Percentiles rank a stretch among this genome's conserved stretches.
Conservation (phyloP, 1,139 yeast species). For the Yamadazyma aaseri region DNA sequence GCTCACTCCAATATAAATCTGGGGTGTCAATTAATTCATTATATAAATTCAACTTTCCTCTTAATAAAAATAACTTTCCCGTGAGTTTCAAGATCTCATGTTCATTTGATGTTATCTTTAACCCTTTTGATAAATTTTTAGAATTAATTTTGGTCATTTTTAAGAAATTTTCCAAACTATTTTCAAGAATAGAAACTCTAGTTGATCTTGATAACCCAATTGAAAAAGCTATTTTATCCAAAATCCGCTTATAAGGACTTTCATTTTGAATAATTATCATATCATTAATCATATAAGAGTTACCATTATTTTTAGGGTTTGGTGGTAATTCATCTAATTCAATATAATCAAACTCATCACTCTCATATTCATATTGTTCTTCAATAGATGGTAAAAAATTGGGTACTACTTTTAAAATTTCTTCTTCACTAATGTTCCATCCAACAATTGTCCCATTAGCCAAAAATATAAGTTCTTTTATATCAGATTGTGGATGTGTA, state of each 20-base stretch:
- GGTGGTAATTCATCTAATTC: slow-evolving; percentile 39
- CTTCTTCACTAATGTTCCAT: slow-evolving; percentile 70
- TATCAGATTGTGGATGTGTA: slow-evolving; percentile 1
- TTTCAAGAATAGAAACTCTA: slow-evolving; percentile 75
- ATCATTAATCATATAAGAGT: slow-evolving; percentile 62
- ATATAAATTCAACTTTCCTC: slow-evolving; percentile 81
- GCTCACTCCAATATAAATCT: slow-evolving; percentile 90
- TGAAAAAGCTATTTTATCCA: slow-evolving; percentile 87
- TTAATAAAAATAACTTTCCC: slow-evolving; percentile 67
- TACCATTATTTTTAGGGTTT: slow-evolving; percentile 27
- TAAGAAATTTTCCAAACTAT: slow-evolving; percentile 66
- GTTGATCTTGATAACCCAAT: slow-evolving; percentile 87
- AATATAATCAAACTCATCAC: slow-evolving; percentile 87
- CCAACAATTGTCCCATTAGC: slow-evolving; percentile 77
- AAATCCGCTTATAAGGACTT: slow-evolving; percentile 43
- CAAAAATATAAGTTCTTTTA: slow-evolving; percentile 56
- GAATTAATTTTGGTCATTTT: slow-evolving; percentile 62
- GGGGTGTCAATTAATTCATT: slow-evolving; percentile 93
- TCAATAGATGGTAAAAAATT: slow-evolving; percentile 28
- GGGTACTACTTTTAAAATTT: slow-evolving; percentile 50
- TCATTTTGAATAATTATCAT: slow-evolving; percentile 60
- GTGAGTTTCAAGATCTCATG: slow-evolving; percentile 66
- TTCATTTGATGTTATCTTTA: slow-evolving; percentile 54
- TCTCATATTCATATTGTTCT: slow-evolving; percentile 55
- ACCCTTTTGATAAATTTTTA: slow-evolving; percentile 64